Evolutionary conservation across 768 basidiomycete species (phyloP).

Genomic region (Phallus indusiatus): DNA sequence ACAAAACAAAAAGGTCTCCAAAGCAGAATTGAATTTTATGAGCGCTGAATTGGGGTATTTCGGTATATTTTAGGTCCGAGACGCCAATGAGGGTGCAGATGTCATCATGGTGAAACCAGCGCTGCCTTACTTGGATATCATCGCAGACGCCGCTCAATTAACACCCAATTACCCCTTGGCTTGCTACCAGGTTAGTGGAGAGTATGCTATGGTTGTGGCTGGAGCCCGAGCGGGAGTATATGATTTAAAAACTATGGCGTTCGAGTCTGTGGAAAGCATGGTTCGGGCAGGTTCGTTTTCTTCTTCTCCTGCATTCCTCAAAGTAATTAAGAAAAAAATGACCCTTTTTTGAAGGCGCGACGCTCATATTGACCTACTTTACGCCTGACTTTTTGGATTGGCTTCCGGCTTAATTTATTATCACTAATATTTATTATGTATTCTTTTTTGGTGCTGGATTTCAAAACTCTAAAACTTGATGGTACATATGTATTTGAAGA

Average conservation of each 20-base stretch:
- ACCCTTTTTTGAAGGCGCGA: conserved; percentile 49
- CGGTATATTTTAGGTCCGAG: conserved; percentile 55
- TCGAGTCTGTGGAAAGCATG: conserved; percentile 88
- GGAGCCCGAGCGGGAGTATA: conserved; percentile 94
- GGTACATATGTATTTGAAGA: neutral
- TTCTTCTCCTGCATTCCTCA: neutral
- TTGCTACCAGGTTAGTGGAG: conserved; percentile 95
- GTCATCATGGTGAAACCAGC: conserved; percentile 99
- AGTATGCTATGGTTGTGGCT: conserved; percentile 95
- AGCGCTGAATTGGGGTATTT: neutral
- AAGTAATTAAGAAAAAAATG: neutral
- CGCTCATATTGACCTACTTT: conserved; percentile 88
- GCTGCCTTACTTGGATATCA: conserved; percentile 93
- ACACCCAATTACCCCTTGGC: conserved; percentile 88
- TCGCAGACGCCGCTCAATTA: conserved; percentile 75
- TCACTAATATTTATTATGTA: neutral
- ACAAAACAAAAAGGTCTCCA: neutral
- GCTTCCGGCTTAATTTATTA: conserved; percentile 28
- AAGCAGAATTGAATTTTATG: neutral
- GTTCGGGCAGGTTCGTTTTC: conserved; percentile 68
- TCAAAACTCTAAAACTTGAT: neutral
- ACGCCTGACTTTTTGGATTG: conserved; percentile 94
- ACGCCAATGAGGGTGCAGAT: conserved; percentile 86
- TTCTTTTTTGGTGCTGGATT: neutral
- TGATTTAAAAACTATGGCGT: conserved; percentile 84